Evolutionary conservation across 352 stramenopile genomes (phyloP).

Genomic region (Phytophthora hibernalis): DNA sequence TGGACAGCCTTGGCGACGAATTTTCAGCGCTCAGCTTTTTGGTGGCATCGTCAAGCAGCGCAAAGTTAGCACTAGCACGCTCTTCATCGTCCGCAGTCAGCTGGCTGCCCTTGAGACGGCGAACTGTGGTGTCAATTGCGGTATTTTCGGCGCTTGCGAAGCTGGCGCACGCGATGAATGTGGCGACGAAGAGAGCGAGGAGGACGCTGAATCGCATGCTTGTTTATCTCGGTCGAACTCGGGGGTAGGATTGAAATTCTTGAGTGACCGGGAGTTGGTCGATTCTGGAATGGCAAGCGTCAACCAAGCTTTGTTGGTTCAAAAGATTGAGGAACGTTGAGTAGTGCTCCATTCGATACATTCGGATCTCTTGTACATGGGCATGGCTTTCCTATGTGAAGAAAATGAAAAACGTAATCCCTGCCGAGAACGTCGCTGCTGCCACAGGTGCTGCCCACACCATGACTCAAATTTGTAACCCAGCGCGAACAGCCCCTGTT

Average conservation of each 20-base stretch:
- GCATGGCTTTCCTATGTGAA: too few species aligned
- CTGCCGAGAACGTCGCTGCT: too few species aligned
- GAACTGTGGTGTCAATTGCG: neutral
- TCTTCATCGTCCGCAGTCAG: neutral
- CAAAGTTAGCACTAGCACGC: neutral
- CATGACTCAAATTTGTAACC: too few species aligned
- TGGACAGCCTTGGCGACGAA: neutral
- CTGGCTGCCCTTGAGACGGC: neutral
- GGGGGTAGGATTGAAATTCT: neutral
- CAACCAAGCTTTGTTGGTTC: too few species aligned
- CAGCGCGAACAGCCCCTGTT: too few species aligned
- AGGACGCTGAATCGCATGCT: conserved; percentile 4
- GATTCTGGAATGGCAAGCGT: conserved; percentile 1
- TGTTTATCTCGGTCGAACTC: neutral
- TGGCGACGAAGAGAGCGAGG: neutral
- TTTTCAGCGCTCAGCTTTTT: neutral
- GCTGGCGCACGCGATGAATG: conserved; percentile 5
- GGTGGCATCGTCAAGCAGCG: neutral
- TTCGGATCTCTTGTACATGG: too few species aligned
- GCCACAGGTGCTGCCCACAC: too few species aligned
- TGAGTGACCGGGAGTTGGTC: neutral
- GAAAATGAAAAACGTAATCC: too few species aligned
- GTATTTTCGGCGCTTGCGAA: neutral
- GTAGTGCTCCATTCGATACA: too few species aligned
- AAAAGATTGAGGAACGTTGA: too few species aligned